Evolutionary conservation across 106 monocot genomes (phyloP).

Genomic region (Iris macrosiphon): DNA sequence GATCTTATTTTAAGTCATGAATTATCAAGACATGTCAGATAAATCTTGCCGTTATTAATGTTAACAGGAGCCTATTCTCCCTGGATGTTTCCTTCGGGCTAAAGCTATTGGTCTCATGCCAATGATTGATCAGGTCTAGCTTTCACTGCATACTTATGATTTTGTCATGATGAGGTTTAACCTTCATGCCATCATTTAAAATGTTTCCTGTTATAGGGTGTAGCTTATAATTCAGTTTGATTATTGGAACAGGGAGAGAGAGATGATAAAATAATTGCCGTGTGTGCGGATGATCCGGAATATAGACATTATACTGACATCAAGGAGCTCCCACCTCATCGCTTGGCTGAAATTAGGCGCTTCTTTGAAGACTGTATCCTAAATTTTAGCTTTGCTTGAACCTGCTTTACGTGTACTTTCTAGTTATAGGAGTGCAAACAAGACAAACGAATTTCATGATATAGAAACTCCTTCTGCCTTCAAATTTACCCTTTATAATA

Average conservation of each 20-base stretch:
- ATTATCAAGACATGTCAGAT: too few relatives aligned
- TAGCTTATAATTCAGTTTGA: too few relatives aligned
- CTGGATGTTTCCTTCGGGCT: conserved; percentile 33
- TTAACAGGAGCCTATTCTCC: conserved; percentile 33
- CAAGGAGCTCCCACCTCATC: conserved; percentile 89
- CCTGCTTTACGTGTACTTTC: too few relatives aligned
- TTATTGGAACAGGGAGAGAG: conserved; percentile 54
- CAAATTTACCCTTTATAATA: too few relatives aligned
- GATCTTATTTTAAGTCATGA: too few relatives aligned
- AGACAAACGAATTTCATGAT: too few relatives aligned
- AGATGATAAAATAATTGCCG: conserved; percentile 91
- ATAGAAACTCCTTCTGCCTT: too few relatives aligned
- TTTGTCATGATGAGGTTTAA: neutral
- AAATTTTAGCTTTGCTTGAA: too few relatives aligned
- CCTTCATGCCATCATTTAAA: neutral
- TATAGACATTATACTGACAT: conserved; percentile 78
- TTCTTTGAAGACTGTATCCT: conserved; percentile 98
- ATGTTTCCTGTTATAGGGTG: too few relatives aligned
- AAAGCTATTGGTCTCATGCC: conserved; percentile 39
- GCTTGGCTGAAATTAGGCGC: conserved; percentile 82
- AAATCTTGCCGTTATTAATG: neutral
- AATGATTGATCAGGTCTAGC: conserved; percentile 54
- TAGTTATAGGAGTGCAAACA: too few relatives aligned
- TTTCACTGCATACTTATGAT: too few relatives aligned
- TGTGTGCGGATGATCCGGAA: conserved; percentile 91